A percentile compares a stretch with the other conserved stretches of the same genome.
Conservation (phyloP, 768 basidiomycete genomes). For the Harrya chromipes region DNA sequence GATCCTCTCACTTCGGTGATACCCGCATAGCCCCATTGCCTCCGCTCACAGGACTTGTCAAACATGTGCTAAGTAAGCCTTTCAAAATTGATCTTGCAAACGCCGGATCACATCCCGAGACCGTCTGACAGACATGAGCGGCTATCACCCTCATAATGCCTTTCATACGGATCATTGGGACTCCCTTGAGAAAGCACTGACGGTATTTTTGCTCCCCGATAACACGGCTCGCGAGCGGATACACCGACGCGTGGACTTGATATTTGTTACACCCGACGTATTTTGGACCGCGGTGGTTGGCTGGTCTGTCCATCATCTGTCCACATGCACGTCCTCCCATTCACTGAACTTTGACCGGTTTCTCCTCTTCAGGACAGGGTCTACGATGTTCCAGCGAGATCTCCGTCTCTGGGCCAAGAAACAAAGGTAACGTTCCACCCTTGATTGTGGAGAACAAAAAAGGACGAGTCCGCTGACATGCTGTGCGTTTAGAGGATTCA, state of each 20-base stretch:
- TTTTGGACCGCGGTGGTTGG: slow-evolving; percentile 91
- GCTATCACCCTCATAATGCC: slow-evolving; percentile 54
- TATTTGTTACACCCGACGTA: slow-evolving; percentile 69
- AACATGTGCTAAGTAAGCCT: slow-evolving; percentile 76
- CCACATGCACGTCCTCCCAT: background rate
- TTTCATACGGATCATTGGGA: slow-evolving; percentile 66
- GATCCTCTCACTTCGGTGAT: slow-evolving; percentile 13
- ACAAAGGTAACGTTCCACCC: slow-evolving; percentile 39
- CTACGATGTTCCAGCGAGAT: slow-evolving; percentile 87
- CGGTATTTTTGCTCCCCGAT: slow-evolving; percentile 67
- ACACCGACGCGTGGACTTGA: slow-evolving; percentile 78
- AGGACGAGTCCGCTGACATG: background rate
- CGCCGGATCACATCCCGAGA: slow-evolving; percentile 7
- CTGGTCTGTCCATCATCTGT: slow-evolving; percentile 50
- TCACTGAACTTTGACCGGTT: background rate
- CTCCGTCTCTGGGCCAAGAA: slow-evolving; percentile 71
- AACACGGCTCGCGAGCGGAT: slow-evolving; percentile 34
- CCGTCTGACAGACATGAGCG: slow-evolving; percentile 48
- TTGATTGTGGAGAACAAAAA: background rate
- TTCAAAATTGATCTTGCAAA: background rate
- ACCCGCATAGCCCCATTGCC: background rate
- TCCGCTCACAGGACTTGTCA: slow-evolving; percentile 55
- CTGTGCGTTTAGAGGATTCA: slow-evolving; percentile 53
- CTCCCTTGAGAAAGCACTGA: slow-evolving; percentile 80
- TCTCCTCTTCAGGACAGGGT: slow-evolving; percentile 63